Evolutionary conservation across 179 eudicot genomes (phyloP).

Genomic region (Monotropa hypopitys): DNA sequence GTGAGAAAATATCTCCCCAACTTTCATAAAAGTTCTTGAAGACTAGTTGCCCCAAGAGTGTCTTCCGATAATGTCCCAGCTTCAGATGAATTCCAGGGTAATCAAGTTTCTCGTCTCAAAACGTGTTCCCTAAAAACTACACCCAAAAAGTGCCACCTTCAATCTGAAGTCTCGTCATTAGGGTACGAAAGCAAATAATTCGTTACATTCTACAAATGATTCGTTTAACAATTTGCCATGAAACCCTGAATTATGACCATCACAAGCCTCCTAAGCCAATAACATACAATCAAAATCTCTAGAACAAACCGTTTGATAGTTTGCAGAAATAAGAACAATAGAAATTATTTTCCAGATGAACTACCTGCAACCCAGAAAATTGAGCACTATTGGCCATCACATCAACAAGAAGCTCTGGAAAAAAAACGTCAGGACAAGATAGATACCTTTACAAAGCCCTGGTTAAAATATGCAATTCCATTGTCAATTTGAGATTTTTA

Average conservation of each 20-base stretch:
- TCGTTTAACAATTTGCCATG: not conserved
- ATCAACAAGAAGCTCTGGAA: not conserved
- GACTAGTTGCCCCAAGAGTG: not conserved
- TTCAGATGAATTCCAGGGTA: not conserved
- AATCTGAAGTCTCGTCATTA: not conserved
- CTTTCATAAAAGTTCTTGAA: not conserved
- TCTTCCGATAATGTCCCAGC: not conserved
- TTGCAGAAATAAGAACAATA: not conserved
- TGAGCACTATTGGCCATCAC: conserved; percentile 6
- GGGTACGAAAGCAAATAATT: not conserved
- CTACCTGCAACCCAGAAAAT: conserved; percentile 9
- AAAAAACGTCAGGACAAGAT: not conserved
- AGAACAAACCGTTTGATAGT: not conserved
- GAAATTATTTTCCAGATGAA: not conserved
- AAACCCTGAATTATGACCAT: not conserved
- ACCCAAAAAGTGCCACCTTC: not conserved
- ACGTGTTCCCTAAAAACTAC: not conserved
- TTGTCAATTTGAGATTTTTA: too few relatives aligned
- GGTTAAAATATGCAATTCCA: not conserved
- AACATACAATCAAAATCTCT: not conserved
- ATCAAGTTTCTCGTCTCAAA: not conserved
- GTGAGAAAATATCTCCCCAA: not conserved
- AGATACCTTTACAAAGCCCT: not conserved
- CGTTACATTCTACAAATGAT: not conserved
- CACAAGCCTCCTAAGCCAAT: not conserved